phyloP scores from a whole-genome alignment of 2,329 filamentous ascomycete species.

The Colletotrichum spaethianum region DNA sequence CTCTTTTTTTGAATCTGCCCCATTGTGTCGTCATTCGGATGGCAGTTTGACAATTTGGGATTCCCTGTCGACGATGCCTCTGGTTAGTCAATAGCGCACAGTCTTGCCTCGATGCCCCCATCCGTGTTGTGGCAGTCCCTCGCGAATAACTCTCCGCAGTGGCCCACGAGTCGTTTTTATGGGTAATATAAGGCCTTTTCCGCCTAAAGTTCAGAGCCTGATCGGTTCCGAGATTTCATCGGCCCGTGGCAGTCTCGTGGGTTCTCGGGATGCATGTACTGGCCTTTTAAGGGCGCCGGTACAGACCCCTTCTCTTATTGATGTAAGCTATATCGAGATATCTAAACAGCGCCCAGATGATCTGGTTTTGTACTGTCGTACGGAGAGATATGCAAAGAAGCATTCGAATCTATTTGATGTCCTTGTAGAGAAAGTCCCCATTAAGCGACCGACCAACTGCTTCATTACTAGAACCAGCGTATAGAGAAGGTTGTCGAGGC shows the following conservation, averaged over 20 bases:
- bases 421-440: too few species aligned
- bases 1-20: neutral
- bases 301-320: neutral
- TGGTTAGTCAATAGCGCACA: neutral
- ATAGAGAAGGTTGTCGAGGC: too few species aligned
- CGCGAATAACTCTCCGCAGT: neutral
- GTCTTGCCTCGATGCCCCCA: neutral
- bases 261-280: fast-evolving
- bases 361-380: too few species aligned
- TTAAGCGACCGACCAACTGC: too few species aligned
- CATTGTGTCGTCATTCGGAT: conserved; percentile 11
- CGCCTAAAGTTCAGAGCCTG: neutral
- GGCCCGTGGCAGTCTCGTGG: neutral
- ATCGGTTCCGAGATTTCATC: neutral
- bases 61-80: neutral
- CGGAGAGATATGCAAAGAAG: too few species aligned
- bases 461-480: too few species aligned
- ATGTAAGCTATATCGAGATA: neutral
- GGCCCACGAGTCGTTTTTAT: neutral
- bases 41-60: neutral
- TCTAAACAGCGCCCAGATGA: too few species aligned
- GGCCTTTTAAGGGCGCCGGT: neutral
- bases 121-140: neutral
- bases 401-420: too few species aligned
- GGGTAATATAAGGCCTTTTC: neutral